Evolutionary conservation across 2,329 filamentous ascomycete species (phyloP).

Genomic region (Cercospora zeae-maydis): DNA sequence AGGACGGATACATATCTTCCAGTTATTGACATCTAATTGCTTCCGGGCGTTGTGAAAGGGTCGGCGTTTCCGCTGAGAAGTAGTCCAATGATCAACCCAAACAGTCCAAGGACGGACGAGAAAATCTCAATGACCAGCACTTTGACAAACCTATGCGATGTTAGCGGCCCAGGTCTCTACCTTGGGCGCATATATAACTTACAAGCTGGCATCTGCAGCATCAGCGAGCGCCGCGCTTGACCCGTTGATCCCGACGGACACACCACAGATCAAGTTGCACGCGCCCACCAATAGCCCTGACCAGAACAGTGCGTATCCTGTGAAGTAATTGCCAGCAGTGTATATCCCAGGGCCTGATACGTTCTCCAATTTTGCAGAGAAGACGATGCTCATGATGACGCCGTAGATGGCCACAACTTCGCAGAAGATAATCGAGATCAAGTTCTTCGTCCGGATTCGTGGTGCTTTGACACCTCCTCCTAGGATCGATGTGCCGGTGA

Average conservation of each 20-base stretch:
- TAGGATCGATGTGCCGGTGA: constrained; percentile 94
- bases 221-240: constrained; percentile 94
- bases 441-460: constrained; percentile 97
- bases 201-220: constrained; percentile 87
- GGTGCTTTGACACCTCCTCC: constrained; percentile 95
- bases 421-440: constrained; percentile 99
- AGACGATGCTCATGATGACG: constrained; percentile 99
- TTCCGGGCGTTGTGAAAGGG: constrained; percentile 55
- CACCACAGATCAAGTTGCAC: constrained; percentile 94
- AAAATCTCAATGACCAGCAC: constrained; percentile 99
- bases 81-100: constrained; percentile 91
- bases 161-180: constrained; percentile 9
- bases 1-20: background rate
- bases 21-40: background rate
- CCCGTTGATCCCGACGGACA: constrained; percentile 96
- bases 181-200: constrained; percentile 41
- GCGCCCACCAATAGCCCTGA: constrained; percentile 87
- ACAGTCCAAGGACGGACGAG: constrained; percentile 92
- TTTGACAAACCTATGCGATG: constrained; percentile 76
- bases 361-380: constrained; percentile 77
- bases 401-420: constrained; percentile 99
- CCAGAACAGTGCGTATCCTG: constrained; percentile 95
- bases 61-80: constrained; percentile 79
- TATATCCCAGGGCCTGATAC: constrained; percentile 64
- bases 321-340: constrained; percentile 81